Evolutionary conservation across 148 eudicot species (phyloP), one percentile per base, ranked within the genome.

Genomic region (Camellia lanceoleosa): DNA sequence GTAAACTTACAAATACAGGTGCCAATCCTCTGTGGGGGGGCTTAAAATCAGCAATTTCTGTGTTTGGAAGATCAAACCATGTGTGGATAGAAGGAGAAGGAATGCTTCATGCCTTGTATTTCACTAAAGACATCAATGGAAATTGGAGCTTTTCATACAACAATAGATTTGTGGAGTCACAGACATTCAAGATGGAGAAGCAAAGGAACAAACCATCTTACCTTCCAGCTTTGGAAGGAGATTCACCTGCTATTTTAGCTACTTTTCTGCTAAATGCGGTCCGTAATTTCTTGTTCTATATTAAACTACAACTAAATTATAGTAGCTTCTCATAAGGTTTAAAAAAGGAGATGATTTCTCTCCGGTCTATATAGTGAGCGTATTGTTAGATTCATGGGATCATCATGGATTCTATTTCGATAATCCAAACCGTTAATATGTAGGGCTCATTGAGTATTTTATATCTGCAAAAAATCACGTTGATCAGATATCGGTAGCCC

Each of bases 51-150:
- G 59, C 86, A 10, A 42, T 9, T 0, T 86, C 88, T 2, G 62
- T 83, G n/a, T 80, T 86, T 62, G 88, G 88, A 66, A 78, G 80
- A 62, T 62, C 88, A 49, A 83, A 82, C 67, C 77, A 81, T 44
- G 78, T 71, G 5, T 86, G 88, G 88, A 74, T 86, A 64, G 88
- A 86, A 80, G 88, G 88, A 69, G 88, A 86, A 83, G 88, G 88
- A 15, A 83, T 86, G 88, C 79, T 86, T 70, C 88, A 86, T 83
- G 88, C 84, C 23, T 18, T 78, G 5, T 83, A 86, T 70, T 83
- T 86, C 77, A 51, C n/a, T 2, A 83, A 78, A 74, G 58, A 83
- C 14, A 82, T 13, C 67, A 11, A 38, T 80, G 86, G 84, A 78
- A 75, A 79, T 41, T 86, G 88, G 86, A 78, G 78, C 55, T 63